Base-by-base conservation (phyloP, 148 eudicot species). In the Selenicereus undatus region DNA sequence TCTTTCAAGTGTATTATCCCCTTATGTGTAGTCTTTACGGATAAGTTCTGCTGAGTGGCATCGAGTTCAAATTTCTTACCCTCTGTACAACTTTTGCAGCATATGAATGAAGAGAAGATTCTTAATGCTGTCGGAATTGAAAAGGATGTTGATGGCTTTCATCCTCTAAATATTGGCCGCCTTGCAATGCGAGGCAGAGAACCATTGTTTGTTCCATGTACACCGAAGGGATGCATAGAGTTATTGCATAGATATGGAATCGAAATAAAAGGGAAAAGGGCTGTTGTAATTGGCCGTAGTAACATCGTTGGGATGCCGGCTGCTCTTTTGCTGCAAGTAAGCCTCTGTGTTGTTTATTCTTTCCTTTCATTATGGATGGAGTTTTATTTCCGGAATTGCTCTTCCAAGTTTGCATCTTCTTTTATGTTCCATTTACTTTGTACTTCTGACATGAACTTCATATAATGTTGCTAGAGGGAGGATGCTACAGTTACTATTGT, bases 161-260 rank as follows among this genome's bases (percentile, higher is more conserved):
- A 91, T 86, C 93, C 97, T 2, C 76, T 92, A 68, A 95, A 95
- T 80, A 95, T 93, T 81, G 99, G 97, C 11, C 90, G 90, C 36
- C 93, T 93, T 74, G 97, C 93, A 79, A 91, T 95, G 99, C 84
- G 95, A 64, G 99, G 89, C 76, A 89, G 93, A 88, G 97, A 93
- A 43, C 97, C 99, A 10, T 80, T 92, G 80, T 95, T 95, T 86
- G 97, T 93, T 72, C 94, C 97, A 5, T 95, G 97, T 82, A 92
- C 99, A 20, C 99, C 98, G 4, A 95, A 93, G 89, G 99, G 99
- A 69, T 95, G 99, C 88, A 90, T 94, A 76, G 97, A 95, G 89
- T 87, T 95, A 82, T 81, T 95, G 84, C 97, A 87, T 82, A 91
- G 99, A 83, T 88, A 88, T 87, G 91, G 88, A 42, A 80, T 92